phyloP scores from a whole-genome alignment of 768 basidiomycete species.

The Tylopilus intermedius region DNA sequence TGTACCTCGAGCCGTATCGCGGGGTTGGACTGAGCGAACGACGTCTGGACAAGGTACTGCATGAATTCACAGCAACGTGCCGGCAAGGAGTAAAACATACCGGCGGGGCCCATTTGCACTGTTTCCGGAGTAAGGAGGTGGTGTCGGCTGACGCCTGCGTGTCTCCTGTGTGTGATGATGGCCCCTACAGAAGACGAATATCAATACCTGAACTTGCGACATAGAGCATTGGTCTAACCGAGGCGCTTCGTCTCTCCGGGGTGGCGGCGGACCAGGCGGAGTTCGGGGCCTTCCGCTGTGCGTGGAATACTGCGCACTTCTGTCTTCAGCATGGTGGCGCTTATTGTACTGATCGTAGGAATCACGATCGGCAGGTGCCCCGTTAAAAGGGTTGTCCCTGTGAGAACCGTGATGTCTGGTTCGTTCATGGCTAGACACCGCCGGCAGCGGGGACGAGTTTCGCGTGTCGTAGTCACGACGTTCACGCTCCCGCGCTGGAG shows the following conservation, averaged over 20 bases:
- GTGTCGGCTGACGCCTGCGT: constrained; percentile 50
- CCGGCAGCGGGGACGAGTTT: constrained; percentile 41
- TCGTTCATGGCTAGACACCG: constrained; percentile 54
- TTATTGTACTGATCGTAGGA: constrained; percentile 62
- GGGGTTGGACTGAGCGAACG: constrained; percentile 67
- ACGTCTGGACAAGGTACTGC: constrained; percentile 39
- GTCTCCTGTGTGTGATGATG: constrained; percentile 23
- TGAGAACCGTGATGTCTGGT: constrained; percentile 32
- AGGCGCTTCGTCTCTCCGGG: constrained; percentile 53
- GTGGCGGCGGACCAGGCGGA: constrained; percentile 52
- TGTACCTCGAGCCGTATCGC: constrained; percentile 49
- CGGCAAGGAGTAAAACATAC: constrained; percentile 22
- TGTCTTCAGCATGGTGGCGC: constrained; percentile 41
- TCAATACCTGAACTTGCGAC: background rate
- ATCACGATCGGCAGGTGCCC: constrained; percentile 37
- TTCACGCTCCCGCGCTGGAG: constrained; percentile 41
- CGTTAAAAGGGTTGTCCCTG: constrained; percentile 45
- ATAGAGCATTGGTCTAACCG: constrained; percentile 39
- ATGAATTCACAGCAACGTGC: background rate
- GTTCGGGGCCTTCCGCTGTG: constrained; percentile 47
- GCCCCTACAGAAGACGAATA: constrained; percentile 4
- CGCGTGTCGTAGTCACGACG: constrained; percentile 59
- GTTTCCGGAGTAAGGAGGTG: constrained; percentile 47
- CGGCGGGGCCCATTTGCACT: constrained; percentile 40
- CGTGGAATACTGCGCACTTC: constrained; percentile 39